Conservation (phyloP, 441 rosid genomes). For the Erysimum cheiri region DNA sequence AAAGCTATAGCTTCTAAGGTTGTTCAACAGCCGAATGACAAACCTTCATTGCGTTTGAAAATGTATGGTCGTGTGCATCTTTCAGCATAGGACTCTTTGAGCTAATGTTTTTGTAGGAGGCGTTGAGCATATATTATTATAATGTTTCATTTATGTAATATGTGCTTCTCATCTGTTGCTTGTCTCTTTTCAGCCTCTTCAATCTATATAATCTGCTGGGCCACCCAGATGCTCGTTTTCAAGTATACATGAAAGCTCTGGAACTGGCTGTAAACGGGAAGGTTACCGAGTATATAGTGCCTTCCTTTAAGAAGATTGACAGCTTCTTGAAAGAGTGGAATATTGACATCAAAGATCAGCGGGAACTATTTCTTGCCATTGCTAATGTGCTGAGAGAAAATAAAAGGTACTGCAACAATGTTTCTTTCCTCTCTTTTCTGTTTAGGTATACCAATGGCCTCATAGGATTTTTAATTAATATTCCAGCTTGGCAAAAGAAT, state of each 20-base stretch:
- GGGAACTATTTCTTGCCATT: conserved; percentile 75
- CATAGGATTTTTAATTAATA: conserved; percentile 23
- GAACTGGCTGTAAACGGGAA: conserved; percentile 75
- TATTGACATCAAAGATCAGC: conserved; percentile 73
- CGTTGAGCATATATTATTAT: background rate
- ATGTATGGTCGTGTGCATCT: conserved; percentile 56
- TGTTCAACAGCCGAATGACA: conserved; percentile 84
- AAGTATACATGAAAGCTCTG: conserved; percentile 81
- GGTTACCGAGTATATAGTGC: conserved; percentile 67
- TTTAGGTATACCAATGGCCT: background rate
- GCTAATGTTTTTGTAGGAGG: background rate
- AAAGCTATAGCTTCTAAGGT: conserved; percentile 75
- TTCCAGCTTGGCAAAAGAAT: conserved; percentile 74
- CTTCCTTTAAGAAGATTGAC: conserved; percentile 80
- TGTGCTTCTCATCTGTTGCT: conserved; percentile 21
- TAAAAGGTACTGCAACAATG: conserved; percentile 62
- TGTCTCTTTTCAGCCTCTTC: conserved; percentile 73
- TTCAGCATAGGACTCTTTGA: background rate
- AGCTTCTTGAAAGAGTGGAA: conserved; percentile 95
- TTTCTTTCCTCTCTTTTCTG: background rate
- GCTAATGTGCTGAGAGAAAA: conserved; percentile 78
- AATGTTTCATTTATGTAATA: conserved; percentile 7
- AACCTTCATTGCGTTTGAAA: conserved; percentile 86
- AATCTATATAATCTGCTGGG: conserved; percentile 88
- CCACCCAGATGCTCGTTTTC: conserved; percentile 68